phyloP scores from a whole-genome alignment of 1,284 basidiomycete species.

The Trametes versicolor region DNA sequence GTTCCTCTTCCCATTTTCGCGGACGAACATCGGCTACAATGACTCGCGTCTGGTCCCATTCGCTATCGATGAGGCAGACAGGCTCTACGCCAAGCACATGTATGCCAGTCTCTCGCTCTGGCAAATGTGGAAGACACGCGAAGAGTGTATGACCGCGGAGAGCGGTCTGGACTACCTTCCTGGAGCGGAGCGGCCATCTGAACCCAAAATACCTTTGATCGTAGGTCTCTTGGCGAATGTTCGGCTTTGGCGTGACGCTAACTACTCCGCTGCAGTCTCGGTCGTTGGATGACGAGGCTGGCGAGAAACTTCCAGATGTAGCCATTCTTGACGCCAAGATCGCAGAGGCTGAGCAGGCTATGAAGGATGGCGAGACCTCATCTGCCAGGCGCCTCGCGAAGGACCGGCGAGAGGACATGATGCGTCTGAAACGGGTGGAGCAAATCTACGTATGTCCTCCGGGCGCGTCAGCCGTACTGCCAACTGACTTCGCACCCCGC shows the following conservation, averaged over 20 bases:
- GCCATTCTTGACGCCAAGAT: slow-evolving; percentile 78
- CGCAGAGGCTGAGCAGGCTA: slow-evolving; percentile 68
- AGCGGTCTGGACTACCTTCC: slow-evolving; percentile 88
- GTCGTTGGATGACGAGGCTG: slow-evolving; percentile 63
- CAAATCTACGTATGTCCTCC: slow-evolving; percentile 82
- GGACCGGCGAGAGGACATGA: slow-evolving; percentile 80
- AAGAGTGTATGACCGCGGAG: slow-evolving; percentile 95
- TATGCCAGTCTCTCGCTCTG: slow-evolving; percentile 89
- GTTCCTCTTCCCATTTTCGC: slow-evolving; percentile 95
- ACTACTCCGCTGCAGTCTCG: slow-evolving; percentile 25
- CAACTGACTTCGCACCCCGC: slow-evolving; percentile 7
- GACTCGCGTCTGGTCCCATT: slow-evolving; percentile 84
- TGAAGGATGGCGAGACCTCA: slow-evolving; percentile 61
- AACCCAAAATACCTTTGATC: slow-evolving; percentile 46
- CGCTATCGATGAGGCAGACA: slow-evolving; percentile 96
- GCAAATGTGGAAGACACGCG: slow-evolving; percentile 95
- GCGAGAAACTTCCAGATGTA: slow-evolving; percentile 73
- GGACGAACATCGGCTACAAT: slow-evolving; percentile 50
- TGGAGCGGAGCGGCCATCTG: slow-evolving; percentile 59
- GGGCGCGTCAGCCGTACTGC: background rate
- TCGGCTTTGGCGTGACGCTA: slow-evolving; percentile 7
- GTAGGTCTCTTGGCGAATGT: slow-evolving; percentile 43
- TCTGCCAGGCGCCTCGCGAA: slow-evolving; percentile 71
- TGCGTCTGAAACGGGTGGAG: slow-evolving; percentile 88
- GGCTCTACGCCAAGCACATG: slow-evolving; percentile 91